Conservation (phyloP, 129 eudicot genomes). For the Gnaphalium uliginosum region DNA sequence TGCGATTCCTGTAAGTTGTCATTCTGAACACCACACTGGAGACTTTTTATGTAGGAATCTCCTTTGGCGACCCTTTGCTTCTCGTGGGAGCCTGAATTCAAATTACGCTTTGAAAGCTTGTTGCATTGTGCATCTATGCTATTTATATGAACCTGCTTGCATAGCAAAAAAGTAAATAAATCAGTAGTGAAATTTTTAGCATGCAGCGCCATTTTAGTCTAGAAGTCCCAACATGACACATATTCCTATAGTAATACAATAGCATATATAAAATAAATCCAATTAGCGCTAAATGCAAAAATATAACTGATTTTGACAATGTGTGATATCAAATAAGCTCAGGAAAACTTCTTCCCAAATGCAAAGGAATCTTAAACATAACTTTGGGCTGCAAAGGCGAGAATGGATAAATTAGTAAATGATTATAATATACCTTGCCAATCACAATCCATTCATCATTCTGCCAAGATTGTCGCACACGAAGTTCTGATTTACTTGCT, state of each 20-base stretch:
- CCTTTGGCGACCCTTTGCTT: conserved; percentile 24
- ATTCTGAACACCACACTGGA: conserved; percentile 21
- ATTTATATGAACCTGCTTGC: conserved; percentile 41
- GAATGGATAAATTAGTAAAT: conserved; percentile 8
- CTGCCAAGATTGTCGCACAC: conserved; percentile 71
- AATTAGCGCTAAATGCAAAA: neutral
- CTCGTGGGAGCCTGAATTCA: conserved; percentile 20
- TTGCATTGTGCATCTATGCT: conserved; percentile 30
- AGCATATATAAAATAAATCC: neutral
- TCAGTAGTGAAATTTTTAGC: neutral
- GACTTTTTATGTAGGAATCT: conserved; percentile 28
- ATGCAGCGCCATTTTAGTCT: neutral
- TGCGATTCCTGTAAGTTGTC: conserved; percentile 41
- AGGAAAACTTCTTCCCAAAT: neutral
- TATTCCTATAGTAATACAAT: neutral
- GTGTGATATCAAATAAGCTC: neutral
- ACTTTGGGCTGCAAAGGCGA: neutral
- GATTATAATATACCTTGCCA: conserved; percentile 58
- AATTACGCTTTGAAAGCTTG: conserved; percentile 33
- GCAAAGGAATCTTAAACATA: neutral
- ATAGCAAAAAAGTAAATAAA: conserved; percentile 11
- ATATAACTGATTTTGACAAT: neutral
- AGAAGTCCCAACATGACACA: neutral
- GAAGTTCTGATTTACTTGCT: conserved; percentile 42
- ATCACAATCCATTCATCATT: conserved; percentile 60